Base-by-base conservation (phyloP, 2,329 filamentous ascomycete species). In the Leptographium lundbergii region DNA sequence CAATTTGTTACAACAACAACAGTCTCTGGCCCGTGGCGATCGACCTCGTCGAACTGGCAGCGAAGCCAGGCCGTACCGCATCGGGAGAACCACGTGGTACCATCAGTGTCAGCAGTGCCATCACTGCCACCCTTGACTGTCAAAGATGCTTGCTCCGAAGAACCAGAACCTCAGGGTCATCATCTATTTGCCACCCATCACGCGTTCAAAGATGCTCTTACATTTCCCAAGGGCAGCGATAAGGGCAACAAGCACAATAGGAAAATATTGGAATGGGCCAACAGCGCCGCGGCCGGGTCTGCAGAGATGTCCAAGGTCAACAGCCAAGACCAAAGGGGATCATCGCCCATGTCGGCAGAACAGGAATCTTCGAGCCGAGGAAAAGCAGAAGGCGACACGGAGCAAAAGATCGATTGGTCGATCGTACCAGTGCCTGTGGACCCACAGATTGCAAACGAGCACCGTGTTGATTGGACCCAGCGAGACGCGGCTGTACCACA, bases 391-490 rank as follows among this genome's bases (percentile, higher is more conserved):
- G 48, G 59, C 24, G 34, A 45, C n/a, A 42, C n/a, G 27, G 57
- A 58, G 39, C 24, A 2, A 11, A 48, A 48, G 27, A 42, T 24
- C 4, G n/a, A 42, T 22, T 36, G 25, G 54, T n/a, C 45, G 22
- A 36, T 34, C 13, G 24, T 34, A 27, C 17, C 2, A 7, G 3
- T 29, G 27, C n/a, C 17, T 13, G 14, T 48, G 29, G 57, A 39
- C 27, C 36, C 24, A 22, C 61, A 60, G 5, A 61, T 61, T 52
- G 65, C 65, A 17, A 62, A 72, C 34, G 70, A 74, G 58, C 72
- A 74, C 63, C 71, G 75, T 36, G 76, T 78, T 59, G 80, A 84
- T 67, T 85, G 81, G 81, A 78, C 78, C 34, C 81, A 84, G 66
- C 77, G 74, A 64, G 81, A 83, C 62, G 78, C 82, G 67, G 29